Base-by-base conservation (phyloP, 1,284 basidiomycete genomes). In the Apiotrichum sp. region DNA sequence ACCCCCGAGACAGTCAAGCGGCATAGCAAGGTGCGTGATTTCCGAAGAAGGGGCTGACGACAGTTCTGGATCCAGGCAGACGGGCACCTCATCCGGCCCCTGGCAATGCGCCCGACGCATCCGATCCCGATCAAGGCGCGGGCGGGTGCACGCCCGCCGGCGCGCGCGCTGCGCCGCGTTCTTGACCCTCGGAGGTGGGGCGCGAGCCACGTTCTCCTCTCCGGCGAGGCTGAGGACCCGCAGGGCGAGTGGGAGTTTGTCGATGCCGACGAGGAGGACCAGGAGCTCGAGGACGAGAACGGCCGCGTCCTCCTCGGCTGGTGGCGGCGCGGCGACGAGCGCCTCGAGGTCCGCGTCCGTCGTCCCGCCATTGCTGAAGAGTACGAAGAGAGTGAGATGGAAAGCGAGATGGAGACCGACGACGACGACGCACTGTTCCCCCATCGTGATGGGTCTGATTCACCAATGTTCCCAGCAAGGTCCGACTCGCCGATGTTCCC, bases 21-120 rank as follows among this genome's bases (percentile, higher is more conserved):
- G 47, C 47, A 48, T 34, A 48, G 47, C 22, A 48, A 35, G 16
- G 47, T 48, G 10, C 9, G 47, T 48, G 22, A 4, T 14, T 2
- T n/a, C 39, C 4, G 10, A 36, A 8, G 5, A 13, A 13, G 6
- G 6, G 6, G 8, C 53, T 45, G 14, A 47, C 40, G 6, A 4
- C 35, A 74, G 71, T 69, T 71, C 59, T 74, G 72, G 72, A 62
- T 58, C 39, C 13, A 66, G 22, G 62, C 58, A n/a, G 45, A 59
- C 14, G 55, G 59, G 1, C 65, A 67, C 51, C 62, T 73, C 7
- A 54, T 74, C 33, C 61, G 72, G 35, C 73, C 73, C 0, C 56
- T 75, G 10, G 60, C 61, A 8, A 65, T 71, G 45, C 67, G 73
- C 6, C 72, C 73, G 0, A 52, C 65, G 2, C 73, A 69, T 57